Percentiles rank a stretch among this genome's conserved stretches.
These are phyloP conservation scores for Boletus rubescentipes DNA, from an alignment of 768 basidiomycete species.

Conservation along the genomic window DNA sequence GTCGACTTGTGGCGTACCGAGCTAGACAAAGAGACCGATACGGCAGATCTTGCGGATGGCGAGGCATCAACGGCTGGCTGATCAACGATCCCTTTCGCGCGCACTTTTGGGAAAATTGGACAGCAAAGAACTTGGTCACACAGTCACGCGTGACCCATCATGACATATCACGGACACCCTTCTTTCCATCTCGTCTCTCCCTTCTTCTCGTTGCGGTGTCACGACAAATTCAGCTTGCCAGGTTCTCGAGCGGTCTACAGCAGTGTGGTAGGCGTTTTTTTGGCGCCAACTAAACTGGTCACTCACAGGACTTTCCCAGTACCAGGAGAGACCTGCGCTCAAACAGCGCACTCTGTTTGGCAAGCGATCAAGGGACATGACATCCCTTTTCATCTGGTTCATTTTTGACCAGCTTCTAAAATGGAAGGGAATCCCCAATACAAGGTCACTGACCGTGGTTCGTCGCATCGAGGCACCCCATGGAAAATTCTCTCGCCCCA, in stretches of 20 bases:
- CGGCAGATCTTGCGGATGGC: constrained; percentile 16
- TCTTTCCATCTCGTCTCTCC: not conserved
- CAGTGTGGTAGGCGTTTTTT: not conserved
- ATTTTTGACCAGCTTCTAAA: constrained; percentile 29
- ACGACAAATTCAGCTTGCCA: constrained; percentile 5
- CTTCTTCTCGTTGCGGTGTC: not conserved
- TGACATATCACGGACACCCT: not conserved
- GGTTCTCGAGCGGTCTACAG: constrained; percentile 6
- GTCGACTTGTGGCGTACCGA: constrained; percentile 7
- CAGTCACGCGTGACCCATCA: constrained; percentile 15
- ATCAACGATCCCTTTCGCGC: constrained; percentile 13
- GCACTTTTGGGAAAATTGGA: constrained; percentile 11
- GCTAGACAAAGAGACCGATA: not conserved
- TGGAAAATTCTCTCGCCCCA: constrained; percentile 20
- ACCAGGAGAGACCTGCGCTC: constrained; percentile 19
- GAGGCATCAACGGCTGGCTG: constrained; percentile 6
- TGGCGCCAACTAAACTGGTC: constrained; percentile 7
- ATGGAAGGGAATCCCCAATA: constrained; percentile 30
- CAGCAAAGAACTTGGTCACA: constrained; percentile 18
- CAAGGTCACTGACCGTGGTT: constrained; percentile 13
- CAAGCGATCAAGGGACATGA: constrained; percentile 34
- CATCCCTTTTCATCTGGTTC: constrained; percentile 29
- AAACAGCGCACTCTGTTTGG: constrained; percentile 27
- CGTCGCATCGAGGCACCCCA: constrained; percentile 10
- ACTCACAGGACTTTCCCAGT: constrained; percentile 6